These are phyloP conservation scores for Sideroxylon spinosum DNA, from an alignment of 179 eudicot genomes.

Conservation along the genomic window DNA sequence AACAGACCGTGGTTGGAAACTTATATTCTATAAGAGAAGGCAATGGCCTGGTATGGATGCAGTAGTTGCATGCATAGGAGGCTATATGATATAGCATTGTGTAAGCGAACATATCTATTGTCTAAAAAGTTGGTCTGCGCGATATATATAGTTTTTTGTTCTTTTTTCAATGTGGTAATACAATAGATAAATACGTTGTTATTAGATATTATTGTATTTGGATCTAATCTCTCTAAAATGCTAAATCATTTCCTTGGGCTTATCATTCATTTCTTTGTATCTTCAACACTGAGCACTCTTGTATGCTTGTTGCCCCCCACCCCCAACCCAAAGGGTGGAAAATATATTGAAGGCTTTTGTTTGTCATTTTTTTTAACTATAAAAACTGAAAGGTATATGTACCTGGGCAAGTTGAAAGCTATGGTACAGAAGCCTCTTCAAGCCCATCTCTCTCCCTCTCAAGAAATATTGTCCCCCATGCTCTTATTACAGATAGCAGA, in stretches of 20 bases:
- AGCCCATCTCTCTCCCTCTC: neutral
- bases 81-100: neutral
- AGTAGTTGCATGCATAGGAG: neutral
- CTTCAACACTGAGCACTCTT: neutral
- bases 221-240: neutral
- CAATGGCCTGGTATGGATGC: neutral
- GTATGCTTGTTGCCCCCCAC: neutral
- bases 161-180: too few relatives aligned
- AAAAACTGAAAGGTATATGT: neutral
- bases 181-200: neutral
- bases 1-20: neutral
- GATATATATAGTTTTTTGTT: neutral
- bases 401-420: neutral
- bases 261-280: neutral
- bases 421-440: neutral
- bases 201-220: neutral
- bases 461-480: neutral
- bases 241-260: neutral
- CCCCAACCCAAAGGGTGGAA: too few relatives aligned
- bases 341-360: too few relatives aligned
- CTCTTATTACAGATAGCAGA: conserved; percentile 49
- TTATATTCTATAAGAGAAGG: neutral
- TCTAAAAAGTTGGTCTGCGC: neutral
- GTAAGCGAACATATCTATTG: neutral
- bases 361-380: neutral